A percentile compares a stretch with the other conserved stretches of the same genome.
Conservation (phyloP, 768 basidiomycete genomes). For the Mycena vulgaris region DNA sequence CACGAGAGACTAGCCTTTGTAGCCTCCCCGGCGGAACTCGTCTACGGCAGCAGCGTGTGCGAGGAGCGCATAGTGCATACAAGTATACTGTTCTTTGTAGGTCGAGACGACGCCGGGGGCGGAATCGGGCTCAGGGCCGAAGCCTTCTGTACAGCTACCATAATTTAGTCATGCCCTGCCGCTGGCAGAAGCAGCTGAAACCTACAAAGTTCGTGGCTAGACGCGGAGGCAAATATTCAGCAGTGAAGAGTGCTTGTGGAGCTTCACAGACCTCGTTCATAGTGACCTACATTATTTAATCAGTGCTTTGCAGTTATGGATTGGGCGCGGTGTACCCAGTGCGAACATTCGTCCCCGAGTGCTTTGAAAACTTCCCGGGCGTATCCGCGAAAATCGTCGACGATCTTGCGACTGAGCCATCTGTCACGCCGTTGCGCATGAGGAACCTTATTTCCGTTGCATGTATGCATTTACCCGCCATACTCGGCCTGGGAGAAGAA, state of each 20-base stretch:
- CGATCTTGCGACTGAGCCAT: constrained; percentile 64
- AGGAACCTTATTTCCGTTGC: not conserved
- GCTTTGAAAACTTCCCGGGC: constrained; percentile 45
- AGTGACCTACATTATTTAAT: constrained; percentile 23
- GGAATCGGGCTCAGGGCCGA: constrained; percentile 27
- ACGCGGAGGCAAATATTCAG: not conserved
- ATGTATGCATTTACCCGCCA: constrained; percentile 28
- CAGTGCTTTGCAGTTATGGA: not conserved
- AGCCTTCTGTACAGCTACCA: constrained; percentile 38
- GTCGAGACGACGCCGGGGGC: constrained; percentile 33
- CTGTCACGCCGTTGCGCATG: constrained; percentile 43
- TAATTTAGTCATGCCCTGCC: not conserved
- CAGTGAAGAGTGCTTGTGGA: not conserved
- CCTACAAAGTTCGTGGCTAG: constrained; percentile 38
- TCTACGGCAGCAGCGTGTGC: constrained; percentile 39
- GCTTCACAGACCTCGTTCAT: constrained; percentile 36
- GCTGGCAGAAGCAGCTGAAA: too few species aligned
- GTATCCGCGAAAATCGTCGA: constrained; percentile 63
- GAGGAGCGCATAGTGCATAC: constrained; percentile 38
- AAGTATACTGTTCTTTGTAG: constrained; percentile 31
- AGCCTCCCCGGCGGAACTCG: constrained; percentile 35
- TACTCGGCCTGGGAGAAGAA: constrained; percentile 25
- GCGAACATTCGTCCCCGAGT: constrained; percentile 33
- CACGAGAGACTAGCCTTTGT: too few species aligned
- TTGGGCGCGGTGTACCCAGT: constrained; percentile 8